These are phyloP conservation scores for Plectosphaerella cucumerina DNA, from an alignment of 2,329 filamentous ascomycete species.

Conservation along the genomic window DNA sequence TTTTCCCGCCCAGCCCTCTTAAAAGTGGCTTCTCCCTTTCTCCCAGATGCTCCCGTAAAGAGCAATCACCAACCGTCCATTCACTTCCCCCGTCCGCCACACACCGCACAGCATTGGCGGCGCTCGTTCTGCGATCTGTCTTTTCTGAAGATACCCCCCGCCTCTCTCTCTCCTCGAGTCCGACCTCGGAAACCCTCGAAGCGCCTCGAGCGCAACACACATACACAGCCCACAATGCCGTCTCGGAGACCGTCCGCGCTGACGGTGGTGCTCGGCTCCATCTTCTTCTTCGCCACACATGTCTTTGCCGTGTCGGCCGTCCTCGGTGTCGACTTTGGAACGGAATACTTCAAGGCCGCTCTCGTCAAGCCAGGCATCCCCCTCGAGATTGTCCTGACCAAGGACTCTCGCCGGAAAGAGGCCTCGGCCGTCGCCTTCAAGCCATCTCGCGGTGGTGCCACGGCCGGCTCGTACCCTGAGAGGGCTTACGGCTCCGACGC, in stretches of 20 bases:
- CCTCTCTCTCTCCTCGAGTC: background rate
- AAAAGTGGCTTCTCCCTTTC: background rate
- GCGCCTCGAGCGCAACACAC: background rate
- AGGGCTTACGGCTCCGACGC: slow-evolving; percentile 90
- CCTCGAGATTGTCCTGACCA: slow-evolving; percentile 95
- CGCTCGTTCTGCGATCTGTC: background rate
- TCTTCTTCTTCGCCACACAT: slow-evolving; percentile 41
- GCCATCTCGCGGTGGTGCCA: slow-evolving; percentile 62
- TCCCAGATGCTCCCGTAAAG: background rate
- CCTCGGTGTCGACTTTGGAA: slow-evolving; percentile 88
- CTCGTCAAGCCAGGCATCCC: slow-evolving; percentile 65
- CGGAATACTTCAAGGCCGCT: slow-evolving; percentile 45
- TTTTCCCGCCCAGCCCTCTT: background rate
- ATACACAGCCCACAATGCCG: slow-evolving; percentile 22
- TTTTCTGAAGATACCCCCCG: background rate
- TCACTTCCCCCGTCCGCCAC: background rate
- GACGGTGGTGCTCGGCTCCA: slow-evolving; percentile 31
- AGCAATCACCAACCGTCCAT: no score
- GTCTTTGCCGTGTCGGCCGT: slow-evolving; percentile 65
- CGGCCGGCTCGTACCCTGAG: slow-evolving; percentile 72
- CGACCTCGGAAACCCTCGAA: no score
- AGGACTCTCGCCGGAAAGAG: slow-evolving; percentile 97
- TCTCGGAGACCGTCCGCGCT: slow-evolving; percentile 27
- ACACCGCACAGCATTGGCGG: background rate
- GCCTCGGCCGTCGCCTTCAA: slow-evolving; percentile 90